A percentile compares a stretch with the other conserved stretches of the same genome.
phyloP scores from a whole-genome alignment of 495 filamentous ascomycete genomes.

The Hyaloscypha variabilis region DNA sequence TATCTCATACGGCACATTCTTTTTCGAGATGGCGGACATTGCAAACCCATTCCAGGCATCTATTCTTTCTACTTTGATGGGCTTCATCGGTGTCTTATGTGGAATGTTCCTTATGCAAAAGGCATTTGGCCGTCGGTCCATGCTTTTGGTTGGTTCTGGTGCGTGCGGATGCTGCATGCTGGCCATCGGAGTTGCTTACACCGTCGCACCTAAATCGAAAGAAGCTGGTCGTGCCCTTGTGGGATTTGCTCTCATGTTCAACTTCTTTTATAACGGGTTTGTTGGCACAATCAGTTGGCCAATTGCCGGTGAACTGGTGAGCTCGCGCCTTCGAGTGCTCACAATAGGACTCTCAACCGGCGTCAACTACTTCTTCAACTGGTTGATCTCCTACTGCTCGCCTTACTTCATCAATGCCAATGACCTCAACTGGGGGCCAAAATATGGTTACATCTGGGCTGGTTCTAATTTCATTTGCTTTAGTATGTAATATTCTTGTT shows the following conservation, averaged over 20 bases:
- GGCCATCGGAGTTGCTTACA: constrained; percentile 55
- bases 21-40: constrained; percentile 63
- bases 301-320: constrained; percentile 59
- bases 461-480: constrained; percentile 10
- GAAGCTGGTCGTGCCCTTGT: constrained; percentile 55
- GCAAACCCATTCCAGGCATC: constrained; percentile 60
- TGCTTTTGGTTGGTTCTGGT: constrained; percentile 54
- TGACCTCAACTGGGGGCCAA: constrained; percentile 52
- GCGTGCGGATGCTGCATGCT: constrained; percentile 56
- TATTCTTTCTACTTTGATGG: constrained; percentile 55
- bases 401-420: constrained; percentile 64
- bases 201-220: constrained; percentile 45
- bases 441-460: constrained; percentile 17
- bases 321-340: constrained; percentile 54
- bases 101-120: constrained; percentile 55
- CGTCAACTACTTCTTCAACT: constrained; percentile 55
- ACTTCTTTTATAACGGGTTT: constrained; percentile 56
- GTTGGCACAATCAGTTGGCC: constrained; percentile 61
- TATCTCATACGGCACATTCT: constrained; percentile 61
- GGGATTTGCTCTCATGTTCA: constrained; percentile 55
- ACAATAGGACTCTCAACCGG: constrained; percentile 58
- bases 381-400: constrained; percentile 59
- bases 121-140: constrained; percentile 50
- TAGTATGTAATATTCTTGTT: background rate
- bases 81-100: constrained; percentile 57